Evolutionary conservation across 306 rosid genomes (phyloP), one percentile per base, ranked within the genome.

Genomic region (Dryas drummondii): DNA sequence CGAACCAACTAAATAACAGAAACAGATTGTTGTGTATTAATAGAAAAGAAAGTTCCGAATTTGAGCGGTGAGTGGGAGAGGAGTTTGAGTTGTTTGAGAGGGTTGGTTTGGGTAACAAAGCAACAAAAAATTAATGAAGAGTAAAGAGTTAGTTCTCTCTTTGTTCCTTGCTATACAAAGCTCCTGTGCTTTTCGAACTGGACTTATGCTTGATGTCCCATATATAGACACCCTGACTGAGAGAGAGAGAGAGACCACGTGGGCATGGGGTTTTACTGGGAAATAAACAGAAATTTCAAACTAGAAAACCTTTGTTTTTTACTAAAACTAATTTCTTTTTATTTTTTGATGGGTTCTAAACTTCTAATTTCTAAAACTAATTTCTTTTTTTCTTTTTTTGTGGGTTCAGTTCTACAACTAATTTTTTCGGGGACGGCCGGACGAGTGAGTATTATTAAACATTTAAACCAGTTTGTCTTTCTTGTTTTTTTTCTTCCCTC

Each of bases 1-100:
- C 19, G 71, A 77, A 81, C 62, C 58, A 66, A 77, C 50, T 73
- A 83, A 51, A 55, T 16, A 64, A 78, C 70, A 56, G 70, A 64
- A 37, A 64, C 46, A 42, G 77, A 76, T 76, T 64, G 74, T 19
- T 15, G 69, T 32, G 65, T 60, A 71, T 4, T 5, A 60, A 59
- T 48, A 41, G 76, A 32, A 71, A 16, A 17, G 51, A 54, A 15
- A 37, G 27, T 27, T 74, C 71, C 40, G 53, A 75, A 7, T 60
- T 52, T 53, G 53, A 60, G 48, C 76, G 80, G 71, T 17, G 68
- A 7, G 57, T 49, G 52, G 71, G 16, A 53, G 51, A n/a, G 27
- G 45, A 62, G 50, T 57, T 62, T 32, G 54, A 62, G 27, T 55
- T 13, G 68, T 45, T 70, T 40, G 17, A 66, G 54, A 22, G 70